Base-by-base conservation (phyloP, 2,329 filamentous ascomycete species). In the Hymenoscyphus occultus region DNA sequence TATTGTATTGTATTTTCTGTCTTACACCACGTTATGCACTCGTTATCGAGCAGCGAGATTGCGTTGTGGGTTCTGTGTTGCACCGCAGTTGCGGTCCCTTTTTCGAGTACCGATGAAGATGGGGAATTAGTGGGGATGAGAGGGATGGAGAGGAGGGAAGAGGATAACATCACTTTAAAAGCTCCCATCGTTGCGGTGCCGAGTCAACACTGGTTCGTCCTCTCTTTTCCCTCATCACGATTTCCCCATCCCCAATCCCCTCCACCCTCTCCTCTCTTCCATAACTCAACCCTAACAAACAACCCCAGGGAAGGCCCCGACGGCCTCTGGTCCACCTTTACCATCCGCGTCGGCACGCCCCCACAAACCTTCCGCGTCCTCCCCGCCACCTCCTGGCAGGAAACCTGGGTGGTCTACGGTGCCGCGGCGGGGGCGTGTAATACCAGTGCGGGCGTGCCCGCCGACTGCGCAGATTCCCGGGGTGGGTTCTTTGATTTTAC, bases 371-470 rank as follows among this genome's bases (percentile, higher is more conserved):
- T 78, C 31, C 71, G 78, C 60, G 77, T 78, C 3, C 71, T 77
- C 3, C 74, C 78, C 2, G 78, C 76, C 2, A 80, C 78, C 13
- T 76, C 77, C 0, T 78, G 77, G 59, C 76, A 78, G 10, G 72
- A 77, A 61, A 72, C 76, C 42, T 88, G 78, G 78, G 63, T 91
- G 74, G 85, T 89, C 56, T 91, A 88, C 87, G 83, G 86, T 2
- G 82, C 85, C 2, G 81, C 86, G 62, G 78, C 81, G 0, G 79
- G 81, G 65, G 86, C 85, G 61, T 89, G 86, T 62, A 79, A 78
- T 56, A 61, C 78, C 45, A 75, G 74, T 16, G 74, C 77, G n/a
- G 78, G 78, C 12, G 73, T 78, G 3, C 74, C 76, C 5, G 31
- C 65, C 6, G 66, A 77, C 64, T 80, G 78, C 62, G 74, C 75